These are phyloP conservation scores for Blumeria graminis DNA, from an alignment of 2,329 filamentous ascomycete genomes.

Conservation along the genomic window DNA sequence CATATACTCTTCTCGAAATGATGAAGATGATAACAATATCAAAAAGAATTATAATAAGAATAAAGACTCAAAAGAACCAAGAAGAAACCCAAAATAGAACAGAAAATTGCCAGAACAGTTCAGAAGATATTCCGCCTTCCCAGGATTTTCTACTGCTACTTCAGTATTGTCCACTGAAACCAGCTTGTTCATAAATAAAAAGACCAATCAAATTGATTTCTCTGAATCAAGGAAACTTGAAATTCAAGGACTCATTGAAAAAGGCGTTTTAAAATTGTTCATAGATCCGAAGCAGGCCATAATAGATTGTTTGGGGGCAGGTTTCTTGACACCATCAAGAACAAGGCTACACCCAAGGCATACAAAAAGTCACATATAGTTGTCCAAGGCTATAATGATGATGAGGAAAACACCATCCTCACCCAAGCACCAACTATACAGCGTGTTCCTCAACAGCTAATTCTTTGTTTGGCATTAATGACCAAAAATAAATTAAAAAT, in stretches of 20 bases:
- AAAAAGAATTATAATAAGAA: no score
- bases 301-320: slow-evolving; percentile 3
- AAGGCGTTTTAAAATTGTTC: neutral
- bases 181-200: neutral
- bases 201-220: neutral
- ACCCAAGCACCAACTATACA: no score
- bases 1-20: no score
- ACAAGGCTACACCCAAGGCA: slow-evolving; percentile 2
- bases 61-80: neutral
- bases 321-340: slow-evolving; percentile 6
- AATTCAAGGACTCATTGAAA: no score
- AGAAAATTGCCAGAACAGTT: neutral
- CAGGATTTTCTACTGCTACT: neutral
- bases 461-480: no score
- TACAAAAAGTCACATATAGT: no score
- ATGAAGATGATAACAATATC: no score
- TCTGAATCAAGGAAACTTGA: neutral
- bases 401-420: no score
- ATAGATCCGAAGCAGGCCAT: neutral
- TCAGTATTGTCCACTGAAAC: neutral
- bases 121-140: neutral
- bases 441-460: no score
- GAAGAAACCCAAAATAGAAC: neutral
- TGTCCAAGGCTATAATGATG: no score
- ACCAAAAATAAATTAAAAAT: no score